Conservation (phyloP, 139 green algal species). For the Tetradesmus obliquus region DNA sequence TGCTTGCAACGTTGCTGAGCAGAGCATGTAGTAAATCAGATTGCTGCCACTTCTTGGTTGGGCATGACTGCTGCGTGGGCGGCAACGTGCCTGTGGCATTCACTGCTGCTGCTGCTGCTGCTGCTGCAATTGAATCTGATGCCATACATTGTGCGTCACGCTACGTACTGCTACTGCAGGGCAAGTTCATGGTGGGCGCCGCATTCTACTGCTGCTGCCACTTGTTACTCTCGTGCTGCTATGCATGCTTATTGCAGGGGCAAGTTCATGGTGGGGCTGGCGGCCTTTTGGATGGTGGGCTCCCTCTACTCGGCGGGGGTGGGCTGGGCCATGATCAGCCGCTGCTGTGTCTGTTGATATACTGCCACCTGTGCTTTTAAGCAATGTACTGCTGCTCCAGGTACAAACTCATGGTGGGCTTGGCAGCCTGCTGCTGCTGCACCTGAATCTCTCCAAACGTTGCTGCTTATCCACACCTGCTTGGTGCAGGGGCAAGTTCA, state of each 20-base stretch:
- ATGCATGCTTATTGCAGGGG: constrained; percentile 38
- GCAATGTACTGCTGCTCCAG: background rate
- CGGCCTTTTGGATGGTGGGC: constrained; percentile 64
- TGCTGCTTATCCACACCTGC: background rate
- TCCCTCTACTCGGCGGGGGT: constrained; percentile 53
- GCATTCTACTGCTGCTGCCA: too few species aligned
- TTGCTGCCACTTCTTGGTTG: too few species aligned
- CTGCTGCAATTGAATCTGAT: too few species aligned
- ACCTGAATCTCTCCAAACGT: background rate
- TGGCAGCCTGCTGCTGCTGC: constrained; percentile 51
- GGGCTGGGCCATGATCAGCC: constrained; percentile 57
- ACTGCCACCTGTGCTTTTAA: background rate
- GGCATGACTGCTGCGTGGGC: background rate
- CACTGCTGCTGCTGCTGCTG: background rate
- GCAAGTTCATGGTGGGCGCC: background rate
- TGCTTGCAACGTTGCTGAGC: too few species aligned
- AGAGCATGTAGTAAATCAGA: too few species aligned
- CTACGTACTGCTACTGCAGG: background rate
- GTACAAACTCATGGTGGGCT: constrained; percentile 54
- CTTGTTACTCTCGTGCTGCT: background rate
- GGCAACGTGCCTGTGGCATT: background rate
- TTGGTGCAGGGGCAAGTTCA: constrained; percentile 53
- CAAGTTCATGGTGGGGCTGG: constrained; percentile 57
- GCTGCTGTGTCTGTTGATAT: background rate
- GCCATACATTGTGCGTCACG: too few species aligned